A percentile compares a stretch with the other conserved stretches of the same genome.
Conservation (phyloP, 495 filamentous ascomycete species). For the Hypoxylon trugodes region DNA sequence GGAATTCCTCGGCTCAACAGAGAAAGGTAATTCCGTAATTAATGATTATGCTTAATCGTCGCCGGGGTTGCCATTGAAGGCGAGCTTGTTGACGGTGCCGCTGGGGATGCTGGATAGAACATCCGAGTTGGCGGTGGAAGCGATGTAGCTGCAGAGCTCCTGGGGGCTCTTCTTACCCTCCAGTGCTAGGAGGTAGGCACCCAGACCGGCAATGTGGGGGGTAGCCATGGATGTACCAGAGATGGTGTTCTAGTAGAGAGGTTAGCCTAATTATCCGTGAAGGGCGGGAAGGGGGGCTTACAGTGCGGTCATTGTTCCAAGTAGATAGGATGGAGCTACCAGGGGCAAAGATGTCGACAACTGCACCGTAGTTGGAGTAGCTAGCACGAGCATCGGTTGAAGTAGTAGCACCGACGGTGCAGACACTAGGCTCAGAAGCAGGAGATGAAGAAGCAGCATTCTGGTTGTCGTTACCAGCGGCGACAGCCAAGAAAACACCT, state of each 20-base stretch:
- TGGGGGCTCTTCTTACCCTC: constrained; percentile 54
- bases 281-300: constrained; percentile 33
- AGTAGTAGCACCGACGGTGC: constrained; percentile 68
- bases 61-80: constrained; percentile 60
- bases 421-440: constrained; percentile 63
- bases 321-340: constrained; percentile 63
- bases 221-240: constrained; percentile 73
- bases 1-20: not conserved
- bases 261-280: constrained; percentile 10
- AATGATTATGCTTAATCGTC: constrained; percentile 33
- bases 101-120: constrained; percentile 50
- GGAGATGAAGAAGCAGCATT: constrained; percentile 62
- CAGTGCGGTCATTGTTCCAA: constrained; percentile 64
- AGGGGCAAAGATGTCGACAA: constrained; percentile 70
- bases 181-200: constrained; percentile 66
- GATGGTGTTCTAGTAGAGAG: constrained; percentile 63
- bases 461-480: constrained; percentile 62
- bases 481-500: constrained; percentile 64
- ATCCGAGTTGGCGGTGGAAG: constrained; percentile 44
- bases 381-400: constrained; percentile 57
- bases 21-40: not conserved
- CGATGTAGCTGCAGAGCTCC: constrained; percentile 56
- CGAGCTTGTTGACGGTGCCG: constrained; percentile 57
- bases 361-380: constrained; percentile 70
- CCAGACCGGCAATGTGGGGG: constrained; percentile 70